These are phyloP conservation scores for Aspergillus terreus DNA, from an alignment of 2,329 filamentous ascomycete genomes.

Conservation along the genomic window DNA sequence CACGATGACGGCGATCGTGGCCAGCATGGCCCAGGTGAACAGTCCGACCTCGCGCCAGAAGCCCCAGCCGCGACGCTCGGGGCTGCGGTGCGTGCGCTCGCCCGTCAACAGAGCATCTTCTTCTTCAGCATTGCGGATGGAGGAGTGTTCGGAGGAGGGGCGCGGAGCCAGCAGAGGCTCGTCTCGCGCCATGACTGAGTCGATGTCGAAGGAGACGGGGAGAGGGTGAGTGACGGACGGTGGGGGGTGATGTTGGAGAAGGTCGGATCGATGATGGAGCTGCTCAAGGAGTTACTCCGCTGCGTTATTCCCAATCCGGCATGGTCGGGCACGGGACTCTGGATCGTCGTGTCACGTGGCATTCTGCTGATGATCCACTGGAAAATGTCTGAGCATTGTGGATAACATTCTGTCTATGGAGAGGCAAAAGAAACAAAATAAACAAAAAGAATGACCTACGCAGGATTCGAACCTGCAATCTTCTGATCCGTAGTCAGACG, in stretches of 20 bases:
- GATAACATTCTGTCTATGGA: too few relatives aligned
- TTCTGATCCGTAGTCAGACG: too few relatives aligned
- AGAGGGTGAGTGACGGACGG: neutral
- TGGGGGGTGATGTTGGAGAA: neutral
- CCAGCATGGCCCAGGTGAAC: conserved; percentile 77
- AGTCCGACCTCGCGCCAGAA: conserved; percentile 71
- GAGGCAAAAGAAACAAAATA: too few relatives aligned
- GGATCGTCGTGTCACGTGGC: conserved; percentile 17
- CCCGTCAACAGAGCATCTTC: conserved; percentile 62
- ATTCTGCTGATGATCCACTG: neutral
- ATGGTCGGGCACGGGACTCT: conserved; percentile 32
- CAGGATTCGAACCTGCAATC: too few relatives aligned
- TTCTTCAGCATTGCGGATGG: conserved; percentile 55
- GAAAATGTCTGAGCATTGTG: neutral
- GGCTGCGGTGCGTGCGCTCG: conserved; percentile 36
- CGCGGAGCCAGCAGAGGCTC: conserved; percentile 54
- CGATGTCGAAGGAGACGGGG: neutral
- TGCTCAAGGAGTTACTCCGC: neutral
- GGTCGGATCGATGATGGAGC: neutral
- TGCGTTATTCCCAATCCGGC: neutral
- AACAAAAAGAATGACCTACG: too few relatives aligned
- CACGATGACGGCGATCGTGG: conserved; percentile 73
- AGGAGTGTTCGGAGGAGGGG: conserved; percentile 54
- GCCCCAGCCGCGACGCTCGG: conserved; percentile 44
- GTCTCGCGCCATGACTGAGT: conserved; percentile 35